Evolutionary conservation across 2,329 filamentous ascomycete species (phyloP).

Genomic region (Albophoma yamanashiensis): DNA sequence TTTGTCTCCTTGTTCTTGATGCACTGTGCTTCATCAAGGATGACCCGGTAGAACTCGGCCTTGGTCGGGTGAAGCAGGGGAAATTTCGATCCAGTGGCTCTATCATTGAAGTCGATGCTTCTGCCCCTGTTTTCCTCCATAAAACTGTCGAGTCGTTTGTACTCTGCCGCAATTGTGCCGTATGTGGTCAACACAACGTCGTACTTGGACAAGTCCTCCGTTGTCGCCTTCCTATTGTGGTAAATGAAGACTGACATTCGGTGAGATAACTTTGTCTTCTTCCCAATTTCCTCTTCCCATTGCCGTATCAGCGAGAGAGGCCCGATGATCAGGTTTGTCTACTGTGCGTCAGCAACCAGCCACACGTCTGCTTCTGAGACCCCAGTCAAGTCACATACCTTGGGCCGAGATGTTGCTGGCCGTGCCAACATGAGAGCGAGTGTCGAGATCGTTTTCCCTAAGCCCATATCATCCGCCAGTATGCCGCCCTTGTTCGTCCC

Average conservation of each 20-base stretch:
- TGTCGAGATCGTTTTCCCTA: slow-evolving; percentile 83
- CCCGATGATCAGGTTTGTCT: slow-evolving; percentile 75
- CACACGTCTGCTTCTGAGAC: neutral
- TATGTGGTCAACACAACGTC: slow-evolving; percentile 83
- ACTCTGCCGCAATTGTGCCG: slow-evolving; percentile 52
- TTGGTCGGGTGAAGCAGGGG: slow-evolving; percentile 48
- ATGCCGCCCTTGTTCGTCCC: slow-evolving; percentile 78
- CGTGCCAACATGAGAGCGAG: slow-evolving; percentile 65
- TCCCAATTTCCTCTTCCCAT: slow-evolving; percentile 71
- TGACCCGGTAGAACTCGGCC: slow-evolving; percentile 65
- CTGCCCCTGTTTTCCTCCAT: slow-evolving; percentile 35
- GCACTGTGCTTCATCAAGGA: slow-evolving; percentile 75
- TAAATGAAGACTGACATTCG: slow-evolving; percentile 56
- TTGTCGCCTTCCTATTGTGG: slow-evolving; percentile 56
- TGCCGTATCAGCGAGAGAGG: slow-evolving; percentile 73
- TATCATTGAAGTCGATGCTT: slow-evolving; percentile 24
- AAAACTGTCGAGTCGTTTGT: slow-evolving; percentile 52
- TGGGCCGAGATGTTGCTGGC: slow-evolving; percentile 37
- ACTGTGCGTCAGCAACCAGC: slow-evolving; percentile 23
- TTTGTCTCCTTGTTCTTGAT: slow-evolving; percentile 73
- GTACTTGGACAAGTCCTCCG: slow-evolving; percentile 51
- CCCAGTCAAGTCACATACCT: slow-evolving; percentile 12
- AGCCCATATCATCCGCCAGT: slow-evolving; percentile 85
- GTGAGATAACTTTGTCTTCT: slow-evolving; percentile 51
- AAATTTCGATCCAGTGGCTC: slow-evolving; percentile 26